Percentiles rank a stretch among this genome's conserved stretches.
These are phyloP conservation scores for Lipomyces chichibuensis DNA, from an alignment of 805 yeast species.

Conservation along the genomic window DNA sequence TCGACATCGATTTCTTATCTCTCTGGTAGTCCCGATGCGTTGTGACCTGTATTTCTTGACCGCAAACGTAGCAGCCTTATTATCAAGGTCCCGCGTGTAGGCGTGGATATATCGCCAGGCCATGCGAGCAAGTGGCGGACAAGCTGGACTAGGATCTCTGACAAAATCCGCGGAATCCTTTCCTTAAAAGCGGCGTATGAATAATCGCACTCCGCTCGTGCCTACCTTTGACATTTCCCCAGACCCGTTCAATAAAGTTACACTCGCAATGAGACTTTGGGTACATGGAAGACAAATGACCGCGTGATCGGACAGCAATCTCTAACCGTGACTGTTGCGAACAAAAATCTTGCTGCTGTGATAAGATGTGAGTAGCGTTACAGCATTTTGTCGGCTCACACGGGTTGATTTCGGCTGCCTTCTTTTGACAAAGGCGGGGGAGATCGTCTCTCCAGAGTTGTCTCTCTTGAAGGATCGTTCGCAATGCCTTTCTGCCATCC, in stretches of 20 bases:
- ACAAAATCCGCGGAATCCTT: too few species aligned
- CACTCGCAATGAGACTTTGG: not conserved
- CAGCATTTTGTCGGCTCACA: not conserved
- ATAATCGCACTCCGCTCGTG: constrained; percentile 44
- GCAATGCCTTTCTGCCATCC: not conserved
- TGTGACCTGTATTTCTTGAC: not conserved
- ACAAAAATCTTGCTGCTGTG: not conserved
- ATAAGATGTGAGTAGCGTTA: not conserved
- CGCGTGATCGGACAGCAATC: not conserved
- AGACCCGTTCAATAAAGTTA: not conserved
- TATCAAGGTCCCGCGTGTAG: not conserved
- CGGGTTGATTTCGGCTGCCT: not conserved
- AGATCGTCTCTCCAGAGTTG: not conserved
- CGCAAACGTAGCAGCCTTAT: not conserved
- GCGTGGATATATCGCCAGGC: not conserved
- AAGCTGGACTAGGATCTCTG: not conserved
- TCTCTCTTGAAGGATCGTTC: not conserved
- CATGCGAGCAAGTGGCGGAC: too few species aligned
- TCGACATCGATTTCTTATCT: too few species aligned
- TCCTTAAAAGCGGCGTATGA: too few species aligned
- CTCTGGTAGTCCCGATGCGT: not conserved
- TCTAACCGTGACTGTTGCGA: not conserved
- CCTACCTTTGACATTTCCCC: not conserved
- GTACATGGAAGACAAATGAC: not conserved
- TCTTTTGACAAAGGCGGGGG: not conserved